These are phyloP conservation scores for Mycena capillaripes DNA, from an alignment of 768 basidiomycete genomes.

Conservation along the genomic window DNA sequence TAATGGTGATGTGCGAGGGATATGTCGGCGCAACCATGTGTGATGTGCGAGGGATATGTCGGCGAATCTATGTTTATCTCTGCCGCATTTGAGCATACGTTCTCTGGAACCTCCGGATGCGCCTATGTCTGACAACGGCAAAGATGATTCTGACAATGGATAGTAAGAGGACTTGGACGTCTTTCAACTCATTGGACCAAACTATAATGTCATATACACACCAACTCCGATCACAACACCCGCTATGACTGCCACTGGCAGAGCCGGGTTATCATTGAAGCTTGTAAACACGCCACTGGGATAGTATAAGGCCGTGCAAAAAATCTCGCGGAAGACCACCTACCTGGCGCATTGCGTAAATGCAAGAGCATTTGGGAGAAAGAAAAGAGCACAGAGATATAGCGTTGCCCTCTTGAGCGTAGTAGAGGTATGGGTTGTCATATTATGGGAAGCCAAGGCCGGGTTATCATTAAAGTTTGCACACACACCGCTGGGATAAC, in stretches of 20 bases:
- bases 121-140: constrained; percentile 8
- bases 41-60: not conserved
- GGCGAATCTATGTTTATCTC: not conserved
- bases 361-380: constrained; percentile 14
- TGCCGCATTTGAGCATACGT: constrained; percentile 1
- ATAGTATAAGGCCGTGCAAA: not conserved
- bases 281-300: constrained; percentile 1
- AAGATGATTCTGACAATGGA: constrained; percentile 16
- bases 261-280: not conserved
- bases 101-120: constrained; percentile 17
- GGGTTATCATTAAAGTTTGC: not conserved
- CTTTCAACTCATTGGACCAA: not conserved
- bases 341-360: constrained; percentile 15
- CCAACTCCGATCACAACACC: constrained; percentile 19
- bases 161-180: constrained; percentile 6
- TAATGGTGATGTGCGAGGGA: constrained; percentile 1
- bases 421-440: not conserved
- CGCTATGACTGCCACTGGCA: constrained; percentile 9
- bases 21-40: not conserved
- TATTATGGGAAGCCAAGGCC: not conserved
- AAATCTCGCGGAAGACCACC: not conserved
- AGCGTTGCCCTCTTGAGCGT: not conserved
- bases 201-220: not conserved
- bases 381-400: not conserved
- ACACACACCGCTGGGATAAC: not conserved